Evolutionary conservation across 345 rosid species (phyloP), one percentile per base, ranked within the genome.

Genomic region (Gossypium mustelinum): DNA sequence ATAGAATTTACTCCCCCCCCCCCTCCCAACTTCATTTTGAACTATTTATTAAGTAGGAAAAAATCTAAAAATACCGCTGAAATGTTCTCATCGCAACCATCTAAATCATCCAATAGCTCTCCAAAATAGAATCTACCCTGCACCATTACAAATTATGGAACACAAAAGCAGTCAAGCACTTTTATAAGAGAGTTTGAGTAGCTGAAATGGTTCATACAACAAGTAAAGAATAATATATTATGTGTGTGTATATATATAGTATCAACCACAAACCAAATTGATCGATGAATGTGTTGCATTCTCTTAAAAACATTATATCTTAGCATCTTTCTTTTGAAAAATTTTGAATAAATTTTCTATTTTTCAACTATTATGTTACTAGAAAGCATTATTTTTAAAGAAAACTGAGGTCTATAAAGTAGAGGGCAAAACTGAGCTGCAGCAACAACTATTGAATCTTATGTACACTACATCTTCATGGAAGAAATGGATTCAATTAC

Each of bases 111-210:
- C 78, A 89, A 77, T 47, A 85, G 84, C 82, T 92, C 90, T 34
- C 98, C 98, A 72, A 92, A 94, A 83, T 92, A 94, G 83, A 94
- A 94, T 76, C 96, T 86, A 18, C 98, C 98, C 98, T 94, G 92
- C 81, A 82, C 65, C 66, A 34, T 81, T 44, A 77, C 60, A 72
- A 52, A 24, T 75, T 70, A 74, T 22, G 48, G 57, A 70, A 27
- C 59, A 57, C 44, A 1, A 29, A 52, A 70, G 45, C 47, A 51
- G 73, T 52, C 24, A 61, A 51, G 41, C 54, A 68, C 20, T 45
- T 13, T 14, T 10, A 24, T 41, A 54, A 71, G 45, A 43, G 55
- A 48, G 20, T 20, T 12, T 12, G 7, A 45, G 43, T 3, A 61
- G 17, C 59, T 48, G 13, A 71, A 39, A 41, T 71, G 51, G 13